These are phyloP conservation scores for Rhazya stricta DNA, from an alignment of 257 asterid genomes.

Conservation along the genomic window DNA sequence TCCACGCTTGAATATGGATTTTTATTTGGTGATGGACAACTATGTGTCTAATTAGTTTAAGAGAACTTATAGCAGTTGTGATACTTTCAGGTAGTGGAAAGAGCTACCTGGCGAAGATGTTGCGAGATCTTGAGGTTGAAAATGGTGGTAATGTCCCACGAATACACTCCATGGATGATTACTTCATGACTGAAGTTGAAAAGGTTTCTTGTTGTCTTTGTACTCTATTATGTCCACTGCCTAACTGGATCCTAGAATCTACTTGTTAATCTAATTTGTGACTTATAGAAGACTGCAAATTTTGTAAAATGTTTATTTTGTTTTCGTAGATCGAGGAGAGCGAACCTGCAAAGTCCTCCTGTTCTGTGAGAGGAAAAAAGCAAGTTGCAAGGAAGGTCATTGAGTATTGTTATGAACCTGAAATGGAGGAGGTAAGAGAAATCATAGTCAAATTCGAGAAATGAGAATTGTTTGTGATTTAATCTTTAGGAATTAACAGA, in stretches of 20 bases:
- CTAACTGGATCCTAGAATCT: not conserved
- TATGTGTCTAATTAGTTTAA: not conserved
- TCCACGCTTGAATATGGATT: not conserved
- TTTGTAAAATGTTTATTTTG: not conserved
- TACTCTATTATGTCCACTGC: constrained; percentile 7
- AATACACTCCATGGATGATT: constrained; percentile 93
- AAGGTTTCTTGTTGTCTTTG: constrained; percentile 42
- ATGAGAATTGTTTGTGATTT: not conserved
- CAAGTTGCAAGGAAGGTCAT: constrained; percentile 57
- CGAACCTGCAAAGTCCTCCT: constrained; percentile 55
- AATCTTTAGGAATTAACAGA: not conserved
- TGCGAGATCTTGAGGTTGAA: constrained; percentile 94
- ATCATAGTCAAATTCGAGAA: not conserved
- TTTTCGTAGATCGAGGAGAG: constrained; percentile 56
- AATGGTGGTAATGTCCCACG: constrained; percentile 90
- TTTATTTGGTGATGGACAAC: not conserved
- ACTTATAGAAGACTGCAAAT: not conserved
- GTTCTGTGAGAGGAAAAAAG: constrained; percentile 64
- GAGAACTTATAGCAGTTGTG: constrained; percentile 9
- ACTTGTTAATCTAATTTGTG: not conserved
- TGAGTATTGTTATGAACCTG: constrained; percentile 95
- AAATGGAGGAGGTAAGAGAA: constrained; percentile 90
- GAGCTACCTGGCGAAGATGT: constrained; percentile 85
- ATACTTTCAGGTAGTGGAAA: constrained; percentile 87
- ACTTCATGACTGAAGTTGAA: constrained; percentile 98